phyloP scores from a whole-genome alignment of 495 filamentous ascomycete genomes.

The Lasiosphaeris hirsuta region DNA sequence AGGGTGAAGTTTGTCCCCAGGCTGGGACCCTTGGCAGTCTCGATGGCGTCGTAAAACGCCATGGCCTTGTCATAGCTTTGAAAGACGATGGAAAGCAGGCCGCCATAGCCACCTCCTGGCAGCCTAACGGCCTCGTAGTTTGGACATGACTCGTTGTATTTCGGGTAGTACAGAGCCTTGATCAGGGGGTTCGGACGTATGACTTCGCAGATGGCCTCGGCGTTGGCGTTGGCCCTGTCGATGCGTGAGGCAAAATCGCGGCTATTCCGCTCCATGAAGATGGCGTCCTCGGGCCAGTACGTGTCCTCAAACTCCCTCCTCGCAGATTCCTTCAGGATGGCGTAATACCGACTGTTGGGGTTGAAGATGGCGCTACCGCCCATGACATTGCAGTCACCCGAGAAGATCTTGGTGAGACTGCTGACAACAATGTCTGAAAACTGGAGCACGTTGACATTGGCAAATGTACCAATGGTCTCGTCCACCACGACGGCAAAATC shows the following conservation, averaged over 20 bases:
- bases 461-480: slow-evolving; percentile 93
- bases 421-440: slow-evolving; percentile 89
- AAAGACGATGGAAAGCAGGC: slow-evolving; percentile 81
- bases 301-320: slow-evolving; percentile 74
- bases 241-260: slow-evolving; percentile 85
- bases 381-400: slow-evolving; percentile 97
- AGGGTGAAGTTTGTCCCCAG: slow-evolving; percentile 96
- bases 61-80: slow-evolving; percentile 64
- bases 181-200: slow-evolving; percentile 57
- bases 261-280: slow-evolving; percentile 95
- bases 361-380: slow-evolving; percentile 87
- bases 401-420: slow-evolving; percentile 95
- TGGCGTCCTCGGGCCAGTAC: slow-evolving; percentile 87
- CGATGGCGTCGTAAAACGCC: slow-evolving; percentile 79
- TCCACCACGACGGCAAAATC: slow-evolving; percentile 90
- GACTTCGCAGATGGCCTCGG: slow-evolving; percentile 74
- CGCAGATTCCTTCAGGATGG: slow-evolving; percentile 58
- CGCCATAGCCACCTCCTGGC: slow-evolving; percentile 81
- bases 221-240: slow-evolving; percentile 79
- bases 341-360: slow-evolving; percentile 70
- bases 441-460: slow-evolving; percentile 89
- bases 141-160: slow-evolving; percentile 61
- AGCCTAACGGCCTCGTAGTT: slow-evolving; percentile 78
- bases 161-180: slow-evolving; percentile 84
- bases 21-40: slow-evolving; percentile 90